Percentiles rank a stretch among this genome's conserved stretches.
These are phyloP conservation scores for Mercurialis annua DNA, from an alignment of 345 rosid genomes.

Conservation along the genomic window DNA sequence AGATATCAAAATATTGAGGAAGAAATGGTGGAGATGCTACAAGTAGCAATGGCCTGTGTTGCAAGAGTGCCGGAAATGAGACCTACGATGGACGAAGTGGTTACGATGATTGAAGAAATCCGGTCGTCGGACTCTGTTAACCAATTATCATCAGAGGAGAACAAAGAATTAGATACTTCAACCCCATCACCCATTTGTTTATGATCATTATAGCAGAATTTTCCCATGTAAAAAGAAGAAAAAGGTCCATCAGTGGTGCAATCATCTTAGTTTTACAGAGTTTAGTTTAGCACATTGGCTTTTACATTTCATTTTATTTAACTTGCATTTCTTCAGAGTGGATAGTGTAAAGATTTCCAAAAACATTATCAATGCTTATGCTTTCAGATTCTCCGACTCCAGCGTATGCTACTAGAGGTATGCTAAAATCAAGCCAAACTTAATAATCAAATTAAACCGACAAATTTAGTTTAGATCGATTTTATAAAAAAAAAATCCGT, in stretches of 20 bases:
- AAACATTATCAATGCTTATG: background rate
- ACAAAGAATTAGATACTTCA: constrained; percentile 19
- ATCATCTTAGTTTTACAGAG: too few relatives aligned
- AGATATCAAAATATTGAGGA: constrained; percentile 66
- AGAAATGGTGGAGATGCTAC: constrained; percentile 94
- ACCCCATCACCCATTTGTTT: constrained; percentile 18
- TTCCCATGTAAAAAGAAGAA: background rate
- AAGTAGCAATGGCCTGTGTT: constrained; percentile 86
- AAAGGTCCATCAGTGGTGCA: constrained; percentile 6
- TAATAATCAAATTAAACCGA: too few relatives aligned
- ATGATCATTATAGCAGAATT: background rate
- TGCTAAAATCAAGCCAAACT: too few relatives aligned
- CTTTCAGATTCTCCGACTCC: background rate
- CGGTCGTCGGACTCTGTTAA: constrained; percentile 57
- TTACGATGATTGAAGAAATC: constrained; percentile 74
- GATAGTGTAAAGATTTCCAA: background rate
- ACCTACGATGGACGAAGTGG: constrained; percentile 72
- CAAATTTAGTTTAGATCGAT: too few relatives aligned
- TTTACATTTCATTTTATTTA: background rate
- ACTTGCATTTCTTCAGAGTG: background rate
- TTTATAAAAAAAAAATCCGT: too few relatives aligned
- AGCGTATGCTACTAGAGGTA: background rate
- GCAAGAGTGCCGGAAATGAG: constrained; percentile 61
- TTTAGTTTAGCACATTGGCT: constrained; percentile 15
- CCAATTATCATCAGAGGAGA: constrained; percentile 48